phyloP scores from a whole-genome alignment of 441 rosid genomes.

The Jatropha multifida region DNA sequence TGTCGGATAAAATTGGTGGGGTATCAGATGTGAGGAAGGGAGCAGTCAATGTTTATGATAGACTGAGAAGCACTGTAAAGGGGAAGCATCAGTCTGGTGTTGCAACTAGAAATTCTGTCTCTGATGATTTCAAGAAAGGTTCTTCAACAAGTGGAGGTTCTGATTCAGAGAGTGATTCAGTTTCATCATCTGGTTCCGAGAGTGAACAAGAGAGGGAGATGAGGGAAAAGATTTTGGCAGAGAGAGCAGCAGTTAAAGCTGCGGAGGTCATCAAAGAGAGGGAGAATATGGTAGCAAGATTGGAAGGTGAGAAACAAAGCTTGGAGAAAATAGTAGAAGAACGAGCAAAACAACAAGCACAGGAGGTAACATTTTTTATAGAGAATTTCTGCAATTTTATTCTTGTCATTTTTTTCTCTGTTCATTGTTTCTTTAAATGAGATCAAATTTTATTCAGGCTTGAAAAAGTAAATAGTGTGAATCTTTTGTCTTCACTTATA shows the following conservation, averaged over 20 bases:
- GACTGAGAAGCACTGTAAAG: slow-evolving; percentile 32
- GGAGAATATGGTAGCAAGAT: slow-evolving; percentile 85
- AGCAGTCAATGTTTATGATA: slow-evolving; percentile 38
- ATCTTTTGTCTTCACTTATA: neutral
- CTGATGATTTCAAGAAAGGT: slow-evolving; percentile 43
- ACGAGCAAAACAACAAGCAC: slow-evolving; percentile 87
- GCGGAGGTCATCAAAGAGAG: slow-evolving; percentile 72
- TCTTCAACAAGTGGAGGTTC: slow-evolving; percentile 43
- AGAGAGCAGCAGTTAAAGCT: slow-evolving; percentile 80
- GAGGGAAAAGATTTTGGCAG: slow-evolving; percentile 75
- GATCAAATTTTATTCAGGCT: neutral
- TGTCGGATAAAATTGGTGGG: slow-evolving; percentile 30
- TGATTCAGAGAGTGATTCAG: slow-evolving; percentile 64
- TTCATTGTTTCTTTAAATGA: neutral
- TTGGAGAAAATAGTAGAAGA: slow-evolving; percentile 95
- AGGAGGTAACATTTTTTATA: slow-evolving; percentile 55
- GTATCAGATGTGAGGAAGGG: slow-evolving; percentile 34
- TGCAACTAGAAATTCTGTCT: slow-evolving; percentile 37
- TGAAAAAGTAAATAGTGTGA: neutral
- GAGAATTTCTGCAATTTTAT: neutral
- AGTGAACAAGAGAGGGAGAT: slow-evolving; percentile 79
- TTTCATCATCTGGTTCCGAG: slow-evolving; percentile 76
- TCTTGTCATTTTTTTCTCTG: neutral
- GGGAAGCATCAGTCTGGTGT: slow-evolving; percentile 37
- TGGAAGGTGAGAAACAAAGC: slow-evolving; percentile 95